A percentile compares a stretch with the other conserved stretches of the same genome.
These are phyloP conservation scores for Xanthoconium purpureum DNA, from an alignment of 768 basidiomycete species.

Conservation along the genomic window DNA sequence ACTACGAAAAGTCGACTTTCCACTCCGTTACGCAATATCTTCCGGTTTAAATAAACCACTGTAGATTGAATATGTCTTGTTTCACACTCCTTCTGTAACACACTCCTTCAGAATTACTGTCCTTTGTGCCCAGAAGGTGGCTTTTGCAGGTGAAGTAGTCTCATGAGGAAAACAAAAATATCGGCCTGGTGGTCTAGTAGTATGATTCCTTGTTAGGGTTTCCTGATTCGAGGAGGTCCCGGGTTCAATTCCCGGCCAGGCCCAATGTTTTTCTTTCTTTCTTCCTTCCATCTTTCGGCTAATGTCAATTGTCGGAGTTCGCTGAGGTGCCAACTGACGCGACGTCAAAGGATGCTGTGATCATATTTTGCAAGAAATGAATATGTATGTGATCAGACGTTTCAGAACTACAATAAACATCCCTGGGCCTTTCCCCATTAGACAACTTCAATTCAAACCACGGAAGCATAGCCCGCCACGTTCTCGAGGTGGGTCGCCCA, in stretches of 20 bases:
- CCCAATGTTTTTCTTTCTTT: conserved; percentile 24
- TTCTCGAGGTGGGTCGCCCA: conserved; percentile 35
- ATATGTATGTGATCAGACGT: not conserved
- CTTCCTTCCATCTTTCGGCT: not conserved
- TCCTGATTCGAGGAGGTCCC: conserved; percentile 50
- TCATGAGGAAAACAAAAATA: rapidly evolving
- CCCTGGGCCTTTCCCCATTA: not conserved
- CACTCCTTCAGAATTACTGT: conserved; percentile 6
- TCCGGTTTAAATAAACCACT: conserved; percentile 26
- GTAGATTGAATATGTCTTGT: not conserved
- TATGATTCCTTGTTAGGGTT: conserved; percentile 65
- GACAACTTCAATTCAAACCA: conserved; percentile 3
- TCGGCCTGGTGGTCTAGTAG: conserved; percentile 61
- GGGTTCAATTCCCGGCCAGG: conserved; percentile 60
- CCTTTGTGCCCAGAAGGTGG: not conserved
- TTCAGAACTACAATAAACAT: not conserved
- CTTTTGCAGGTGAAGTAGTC: not conserved
- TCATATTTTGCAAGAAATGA: not conserved
- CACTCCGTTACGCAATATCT: conserved; percentile 31
- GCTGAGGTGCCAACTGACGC: not conserved
- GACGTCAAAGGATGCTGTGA: not conserved
- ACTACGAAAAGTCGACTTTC: conserved; percentile 26
- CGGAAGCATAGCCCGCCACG: conserved; percentile 32
- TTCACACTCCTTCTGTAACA: conserved; percentile 9
- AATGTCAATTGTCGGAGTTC: not conserved